These are phyloP conservation scores for Blumeria hordei DNA, from an alignment of 2,329 filamentous ascomycete genomes.

Conservation along the genomic window DNA sequence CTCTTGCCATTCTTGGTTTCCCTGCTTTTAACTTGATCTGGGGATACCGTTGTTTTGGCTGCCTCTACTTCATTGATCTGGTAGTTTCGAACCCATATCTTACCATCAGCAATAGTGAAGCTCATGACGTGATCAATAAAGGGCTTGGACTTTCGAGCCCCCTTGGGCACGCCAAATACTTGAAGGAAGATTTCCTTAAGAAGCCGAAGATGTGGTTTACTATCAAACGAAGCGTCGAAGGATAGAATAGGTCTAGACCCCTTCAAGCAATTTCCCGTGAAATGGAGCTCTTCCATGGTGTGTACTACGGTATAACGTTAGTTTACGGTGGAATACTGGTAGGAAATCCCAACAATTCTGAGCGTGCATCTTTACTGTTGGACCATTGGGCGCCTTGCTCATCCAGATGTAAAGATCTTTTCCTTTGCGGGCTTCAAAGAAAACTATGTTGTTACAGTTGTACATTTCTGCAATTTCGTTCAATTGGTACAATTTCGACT, in stretches of 20 bases:
- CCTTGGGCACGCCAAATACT: constrained; percentile 77
- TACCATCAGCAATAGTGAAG: constrained; percentile 74
- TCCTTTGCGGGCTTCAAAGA: constrained; percentile 85
- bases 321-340: neutral
- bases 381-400: constrained; percentile 52
- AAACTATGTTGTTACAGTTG: constrained; percentile 85
- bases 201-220: constrained; percentile 52
- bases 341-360: constrained; percentile 34
- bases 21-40: constrained; percentile 22
- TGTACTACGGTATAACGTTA: constrained; percentile 33
- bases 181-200: constrained; percentile 80
- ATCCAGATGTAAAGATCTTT: constrained; percentile 92
- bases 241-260: constrained; percentile 76
- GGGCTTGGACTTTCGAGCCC: constrained; percentile 72
- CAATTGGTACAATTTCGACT: constrained; percentile 62
- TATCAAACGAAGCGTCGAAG: constrained; percentile 73
- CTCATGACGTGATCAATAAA: constrained; percentile 91
- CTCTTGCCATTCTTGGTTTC: constrained; percentile 21
- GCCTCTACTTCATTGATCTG: constrained; percentile 68
- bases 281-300: constrained; percentile 91
- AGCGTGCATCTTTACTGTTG: constrained; percentile 42
- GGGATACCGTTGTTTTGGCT: constrained; percentile 19
- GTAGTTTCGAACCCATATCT: constrained; percentile 91
- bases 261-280: constrained; percentile 90
- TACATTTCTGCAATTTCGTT: constrained; percentile 55